Evolutionary conservation across 2,329 filamentous ascomycete genomes (phyloP).

Genomic region (Cladosporium sp.): DNA sequence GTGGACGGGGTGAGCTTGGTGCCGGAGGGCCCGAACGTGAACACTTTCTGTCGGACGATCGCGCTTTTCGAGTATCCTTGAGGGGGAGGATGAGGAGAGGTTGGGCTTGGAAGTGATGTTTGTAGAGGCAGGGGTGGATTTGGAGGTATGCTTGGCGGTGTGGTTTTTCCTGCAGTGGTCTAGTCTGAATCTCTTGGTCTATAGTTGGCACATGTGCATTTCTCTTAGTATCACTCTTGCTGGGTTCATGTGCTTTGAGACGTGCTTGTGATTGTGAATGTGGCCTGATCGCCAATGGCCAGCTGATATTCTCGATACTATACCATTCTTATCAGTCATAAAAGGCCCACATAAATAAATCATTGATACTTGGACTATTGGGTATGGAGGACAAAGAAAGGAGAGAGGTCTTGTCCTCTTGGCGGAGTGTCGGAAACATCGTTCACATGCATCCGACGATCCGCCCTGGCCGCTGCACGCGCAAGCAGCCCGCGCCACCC

Average conservation of each 20-base stretch:
- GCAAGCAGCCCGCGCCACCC: background rate
- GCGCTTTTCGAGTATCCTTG: conserved; percentile 36
- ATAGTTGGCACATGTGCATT: background rate
- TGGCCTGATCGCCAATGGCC: background rate
- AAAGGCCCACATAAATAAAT: no score
- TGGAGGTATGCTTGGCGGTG: background rate
- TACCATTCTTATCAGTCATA: no score
- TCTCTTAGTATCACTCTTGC: background rate
- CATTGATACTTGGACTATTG: no score
- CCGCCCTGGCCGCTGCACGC: background rate
- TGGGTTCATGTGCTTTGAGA: background rate
- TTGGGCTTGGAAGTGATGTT: background rate
- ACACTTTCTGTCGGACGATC: conserved; percentile 30
- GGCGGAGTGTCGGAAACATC: background rate
- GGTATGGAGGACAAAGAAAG: background rate
- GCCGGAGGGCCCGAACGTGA: conserved; percentile 27
- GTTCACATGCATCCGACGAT: background rate
- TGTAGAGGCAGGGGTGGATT: background rate
- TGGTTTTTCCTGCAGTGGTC: background rate
- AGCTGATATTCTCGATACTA: no score
- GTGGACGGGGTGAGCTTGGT: conserved; percentile 32
- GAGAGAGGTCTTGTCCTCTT: background rate
- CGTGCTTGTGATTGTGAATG: background rate
- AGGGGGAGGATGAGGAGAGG: background rate
- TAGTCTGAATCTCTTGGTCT: background rate